phyloP scores from a whole-genome alignment of 2,329 filamentous ascomycete genomes.

The Botrytis pseudocinerea region DNA sequence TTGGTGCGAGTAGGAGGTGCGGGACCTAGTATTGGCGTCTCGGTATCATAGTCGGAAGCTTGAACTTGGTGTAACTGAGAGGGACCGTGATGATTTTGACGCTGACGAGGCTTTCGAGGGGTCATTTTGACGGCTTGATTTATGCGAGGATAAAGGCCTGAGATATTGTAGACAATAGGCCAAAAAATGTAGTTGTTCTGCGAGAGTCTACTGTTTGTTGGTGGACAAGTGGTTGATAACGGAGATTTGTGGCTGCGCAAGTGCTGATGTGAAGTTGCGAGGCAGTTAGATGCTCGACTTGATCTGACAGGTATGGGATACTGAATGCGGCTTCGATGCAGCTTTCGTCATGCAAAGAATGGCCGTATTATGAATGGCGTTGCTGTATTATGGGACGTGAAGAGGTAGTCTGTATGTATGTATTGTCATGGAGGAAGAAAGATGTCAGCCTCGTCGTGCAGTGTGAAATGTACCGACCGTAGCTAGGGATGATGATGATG shows the following conservation, averaged over 20 bases:
- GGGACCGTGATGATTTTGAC: slow-evolving; percentile 41
- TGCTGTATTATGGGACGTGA: not conserved
- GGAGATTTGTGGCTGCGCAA: not conserved
- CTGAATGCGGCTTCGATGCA: not conserved
- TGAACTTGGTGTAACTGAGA: slow-evolving; percentile 40
- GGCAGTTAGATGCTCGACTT: not conserved
- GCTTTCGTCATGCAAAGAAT: not conserved
- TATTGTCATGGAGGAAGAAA: not conserved
- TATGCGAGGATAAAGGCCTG: not conserved
- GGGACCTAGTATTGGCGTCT: slow-evolving; percentile 44
- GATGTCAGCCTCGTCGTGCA: slow-evolving; percentile 4
- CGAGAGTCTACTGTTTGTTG: not conserved
- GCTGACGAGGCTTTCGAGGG: slow-evolving; percentile 42
- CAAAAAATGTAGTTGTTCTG: not conserved
- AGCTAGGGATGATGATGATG: not conserved
- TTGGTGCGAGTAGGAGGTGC: slow-evolving; percentile 59
- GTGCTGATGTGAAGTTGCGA: not conserved
- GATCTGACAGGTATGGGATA: not conserved
- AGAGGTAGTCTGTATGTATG: not conserved
- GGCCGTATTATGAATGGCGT: not conserved
- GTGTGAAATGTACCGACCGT: not conserved
- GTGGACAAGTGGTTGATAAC: not conserved
- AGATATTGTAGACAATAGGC: not conserved
- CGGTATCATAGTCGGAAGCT: slow-evolving; percentile 56
- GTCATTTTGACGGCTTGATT: slow-evolving; percentile 38